phyloP scores from a whole-genome alignment of 345 rosid genomes.

The Ceriops decandra region DNA sequence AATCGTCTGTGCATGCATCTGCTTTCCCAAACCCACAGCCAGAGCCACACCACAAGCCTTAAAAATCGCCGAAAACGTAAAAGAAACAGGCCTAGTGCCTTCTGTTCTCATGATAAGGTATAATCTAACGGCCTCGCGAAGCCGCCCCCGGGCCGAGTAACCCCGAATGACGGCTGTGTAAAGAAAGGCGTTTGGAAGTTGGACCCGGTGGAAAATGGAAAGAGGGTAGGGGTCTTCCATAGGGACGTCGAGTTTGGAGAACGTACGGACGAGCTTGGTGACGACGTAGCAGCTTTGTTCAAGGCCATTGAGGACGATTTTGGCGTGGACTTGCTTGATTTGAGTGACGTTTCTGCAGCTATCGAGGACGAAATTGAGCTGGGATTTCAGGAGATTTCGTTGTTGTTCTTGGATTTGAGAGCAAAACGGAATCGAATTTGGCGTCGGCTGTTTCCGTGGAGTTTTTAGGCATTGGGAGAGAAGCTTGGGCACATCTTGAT shows the following conservation, averaged over 20 bases:
- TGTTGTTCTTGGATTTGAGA: constrained; percentile 24
- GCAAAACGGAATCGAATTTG: constrained; percentile 15
- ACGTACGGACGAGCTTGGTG: constrained; percentile 65
- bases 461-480: constrained; percentile 10
- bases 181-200: constrained; percentile 59
- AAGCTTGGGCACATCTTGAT: constrained; percentile 24
- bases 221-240: constrained; percentile 46
- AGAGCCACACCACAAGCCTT: constrained; percentile 10
- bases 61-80: constrained; percentile 21
- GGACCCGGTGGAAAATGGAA: constrained; percentile 49
- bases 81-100: constrained; percentile 52
- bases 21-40: constrained; percentile 52
- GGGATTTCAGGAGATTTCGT: constrained; percentile 27
- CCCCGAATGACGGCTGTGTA: constrained; percentile 76
- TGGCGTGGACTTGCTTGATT: constrained; percentile 57
- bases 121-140: constrained; percentile 36
- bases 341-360: constrained; percentile 37
- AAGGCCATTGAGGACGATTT: constrained; percentile 41
- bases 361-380: constrained; percentile 48
- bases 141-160: constrained; percentile 38
- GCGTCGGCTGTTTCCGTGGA: neutral
- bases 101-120: constrained; percentile 51
- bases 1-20: constrained; percentile 73
- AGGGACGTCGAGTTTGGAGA: constrained; percentile 45
- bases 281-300: constrained; percentile 56